Base-by-base conservation (phyloP, 1,284 basidiomycete species). In the Rhizoctonia solani region DNA sequence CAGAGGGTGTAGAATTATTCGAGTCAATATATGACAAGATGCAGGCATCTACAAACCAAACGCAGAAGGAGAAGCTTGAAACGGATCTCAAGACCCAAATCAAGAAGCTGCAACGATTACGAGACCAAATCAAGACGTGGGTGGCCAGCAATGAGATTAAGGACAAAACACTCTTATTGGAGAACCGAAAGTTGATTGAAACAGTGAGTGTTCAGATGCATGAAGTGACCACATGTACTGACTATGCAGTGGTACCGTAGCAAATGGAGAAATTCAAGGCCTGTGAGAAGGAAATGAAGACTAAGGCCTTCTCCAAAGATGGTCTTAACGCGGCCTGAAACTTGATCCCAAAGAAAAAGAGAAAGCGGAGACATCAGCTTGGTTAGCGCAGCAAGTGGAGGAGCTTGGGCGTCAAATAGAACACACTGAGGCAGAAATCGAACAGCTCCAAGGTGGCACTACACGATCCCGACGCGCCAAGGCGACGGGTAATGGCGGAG, bases 181-280 rank as follows among this genome's bases (percentile, higher is more conserved):
- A 99, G 66, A 95, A 97, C 81, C 87, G 97, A 72, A 90, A 89
- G 77, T 81, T 98, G 71, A 99, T 99, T 77, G 97, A 99, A 81
- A 97, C 93, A 74, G 95, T 98, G 77, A 82, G 94, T 83, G 46
- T n/a, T n/a, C n/a, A 44, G 9, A 39, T 55, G 50, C 50, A 47
- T 73, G 70, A 67, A 19, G 16, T 47, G 23, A 27, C 39, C 34
- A 21, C 19, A 39, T 54, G n/a, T 41, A 66, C 29, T 66, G 52
- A 66, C 21, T 52, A 42, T 44, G 42, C 29, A 47, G 30, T 34
- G n/a, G 50, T 42, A 52, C 63, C 63, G 54, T 79, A 98, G 95
- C 97, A 99, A 97, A 99, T 99, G 97, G 97, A 99, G 81, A 94
- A 93, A 76, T 99, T 99, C 86, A 99, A 99, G 76, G 96, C 96